Conservation (phyloP, 495 filamentous ascomycete genomes). For the Lineolata rhizophorae region DNA sequence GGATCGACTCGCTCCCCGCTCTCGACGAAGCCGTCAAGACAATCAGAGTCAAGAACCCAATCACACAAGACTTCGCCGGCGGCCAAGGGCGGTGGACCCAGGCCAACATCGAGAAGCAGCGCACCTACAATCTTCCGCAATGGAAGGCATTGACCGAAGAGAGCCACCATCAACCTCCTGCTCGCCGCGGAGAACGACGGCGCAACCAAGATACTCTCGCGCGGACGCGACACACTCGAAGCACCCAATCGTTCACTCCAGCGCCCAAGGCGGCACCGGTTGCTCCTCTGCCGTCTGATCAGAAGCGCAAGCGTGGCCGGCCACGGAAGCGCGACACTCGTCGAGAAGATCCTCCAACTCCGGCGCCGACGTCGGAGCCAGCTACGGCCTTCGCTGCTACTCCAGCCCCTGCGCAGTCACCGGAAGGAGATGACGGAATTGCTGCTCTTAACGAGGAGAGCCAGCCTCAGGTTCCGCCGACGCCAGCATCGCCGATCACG, state of each 20-base stretch:
- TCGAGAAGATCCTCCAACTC: background rate
- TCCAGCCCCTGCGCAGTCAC: too few species aligned
- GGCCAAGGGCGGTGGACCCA: slow-evolving; percentile 86
- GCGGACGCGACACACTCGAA: slow-evolving; percentile 18
- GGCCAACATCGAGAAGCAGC: slow-evolving; percentile 83
- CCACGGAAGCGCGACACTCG: slow-evolving; percentile 4
- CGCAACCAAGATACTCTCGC: slow-evolving; percentile 43
- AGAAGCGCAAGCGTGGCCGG: slow-evolving; percentile 7
- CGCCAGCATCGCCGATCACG: slow-evolving; percentile 3
- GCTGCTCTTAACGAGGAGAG: too few species aligned
- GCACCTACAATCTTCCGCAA: slow-evolving; percentile 88
- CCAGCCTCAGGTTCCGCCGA: slow-evolving; percentile 1
- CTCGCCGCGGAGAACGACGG: slow-evolving; percentile 77
- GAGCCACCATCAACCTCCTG: slow-evolving; percentile 86
- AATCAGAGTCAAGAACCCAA: slow-evolving; percentile 85
- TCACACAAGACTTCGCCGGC: slow-evolving; percentile 93
- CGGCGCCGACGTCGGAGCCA: slow-evolving; percentile 1
- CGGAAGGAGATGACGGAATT: too few species aligned
- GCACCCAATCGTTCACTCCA: slow-evolving; percentile 2
- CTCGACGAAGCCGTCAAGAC: slow-evolving; percentile 75
- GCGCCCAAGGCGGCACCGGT: slow-evolving; percentile 2
- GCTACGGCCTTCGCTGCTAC: too few species aligned
- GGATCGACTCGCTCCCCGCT: slow-evolving; percentile 46
- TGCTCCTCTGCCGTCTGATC: background rate
- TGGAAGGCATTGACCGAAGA: slow-evolving; percentile 85